phyloP scores from a whole-genome alignment of 1,284 basidiomycete genomes.

The Heterobasidion parviporum region DNA sequence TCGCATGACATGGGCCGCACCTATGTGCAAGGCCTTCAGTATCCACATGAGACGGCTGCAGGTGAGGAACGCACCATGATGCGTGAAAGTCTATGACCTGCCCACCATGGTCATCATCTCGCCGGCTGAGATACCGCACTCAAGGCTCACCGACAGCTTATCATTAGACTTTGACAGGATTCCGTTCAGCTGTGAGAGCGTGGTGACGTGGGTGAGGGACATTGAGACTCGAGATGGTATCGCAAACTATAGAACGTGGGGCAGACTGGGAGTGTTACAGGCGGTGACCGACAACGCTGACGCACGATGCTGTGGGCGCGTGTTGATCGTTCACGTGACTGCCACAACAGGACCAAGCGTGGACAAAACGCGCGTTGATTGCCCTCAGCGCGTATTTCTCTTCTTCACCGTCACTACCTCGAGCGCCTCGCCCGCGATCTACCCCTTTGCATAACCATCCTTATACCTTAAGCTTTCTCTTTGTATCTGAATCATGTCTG shows the following conservation, averaged over 20 bases:
- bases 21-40: constrained; percentile 24
- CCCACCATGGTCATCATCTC: background rate
- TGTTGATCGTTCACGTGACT: constrained; percentile 1
- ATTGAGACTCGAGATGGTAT: constrained; percentile 20
- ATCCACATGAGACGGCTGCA: background rate
- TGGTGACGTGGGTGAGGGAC: constrained; percentile 55
- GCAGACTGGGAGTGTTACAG: too few relatives aligned
- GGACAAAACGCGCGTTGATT: constrained; percentile 6
- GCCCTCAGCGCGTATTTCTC: background rate
- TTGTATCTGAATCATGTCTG: constrained; percentile 25
- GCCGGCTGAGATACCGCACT: background rate
- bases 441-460: background rate
- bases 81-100: constrained; percentile 82
- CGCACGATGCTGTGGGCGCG: background rate
- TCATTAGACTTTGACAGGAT: constrained; percentile 51
- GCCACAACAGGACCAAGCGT: constrained; percentile 6
- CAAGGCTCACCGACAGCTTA: constrained; percentile 53
- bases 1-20: constrained; percentile 77
- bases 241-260: too few relatives aligned
- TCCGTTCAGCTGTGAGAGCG: constrained; percentile 50
- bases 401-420: constrained; percentile 1
- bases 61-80: constrained; percentile 45
- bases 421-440: background rate
- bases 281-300: too few relatives aligned
- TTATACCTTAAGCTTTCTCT: background rate